Evolutionary conservation across 441 rosid species (phyloP).

Genomic region (Pelargonium citronellum): DNA sequence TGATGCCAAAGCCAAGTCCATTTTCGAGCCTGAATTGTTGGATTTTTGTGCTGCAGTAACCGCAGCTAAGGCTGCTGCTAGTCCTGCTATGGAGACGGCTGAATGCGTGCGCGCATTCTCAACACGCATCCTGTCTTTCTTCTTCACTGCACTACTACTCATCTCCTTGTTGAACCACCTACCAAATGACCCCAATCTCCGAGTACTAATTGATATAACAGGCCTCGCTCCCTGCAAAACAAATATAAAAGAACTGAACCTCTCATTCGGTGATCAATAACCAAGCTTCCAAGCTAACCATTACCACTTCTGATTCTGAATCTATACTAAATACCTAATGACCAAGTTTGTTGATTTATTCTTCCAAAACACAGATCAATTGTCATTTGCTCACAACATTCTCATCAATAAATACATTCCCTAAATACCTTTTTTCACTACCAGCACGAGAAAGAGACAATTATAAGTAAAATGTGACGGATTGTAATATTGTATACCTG

Average conservation of each 20-base stretch:
- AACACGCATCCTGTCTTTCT: constrained; percentile 70
- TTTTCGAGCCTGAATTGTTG: constrained; percentile 42
- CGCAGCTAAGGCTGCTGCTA: constrained; percentile 84
- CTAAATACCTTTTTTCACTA: too few relatives aligned
- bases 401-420: too few relatives aligned
- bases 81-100: constrained; percentile 71
- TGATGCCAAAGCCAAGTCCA: constrained; percentile 67
- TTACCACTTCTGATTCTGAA: neutral
- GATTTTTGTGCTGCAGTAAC: constrained; percentile 45
- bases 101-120: constrained; percentile 78
- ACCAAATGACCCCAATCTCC: constrained; percentile 56
- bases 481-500: neutral
- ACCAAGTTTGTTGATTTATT: too few relatives aligned
- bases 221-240: constrained; percentile 48
- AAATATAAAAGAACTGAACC: neutral
- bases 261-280: too few relatives aligned
- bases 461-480: too few relatives aligned
- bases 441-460: too few relatives aligned
- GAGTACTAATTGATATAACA: constrained; percentile 37
- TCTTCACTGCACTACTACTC: constrained; percentile 38
- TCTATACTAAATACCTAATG: neutral
- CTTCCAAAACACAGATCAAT: too few relatives aligned
- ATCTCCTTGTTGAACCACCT: constrained; percentile 78
- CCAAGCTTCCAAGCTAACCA: too few relatives aligned
- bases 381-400: too few relatives aligned